Conservation (phyloP, 495 filamentous ascomycete species). For the Saxophila tyrrhenica region DNA sequence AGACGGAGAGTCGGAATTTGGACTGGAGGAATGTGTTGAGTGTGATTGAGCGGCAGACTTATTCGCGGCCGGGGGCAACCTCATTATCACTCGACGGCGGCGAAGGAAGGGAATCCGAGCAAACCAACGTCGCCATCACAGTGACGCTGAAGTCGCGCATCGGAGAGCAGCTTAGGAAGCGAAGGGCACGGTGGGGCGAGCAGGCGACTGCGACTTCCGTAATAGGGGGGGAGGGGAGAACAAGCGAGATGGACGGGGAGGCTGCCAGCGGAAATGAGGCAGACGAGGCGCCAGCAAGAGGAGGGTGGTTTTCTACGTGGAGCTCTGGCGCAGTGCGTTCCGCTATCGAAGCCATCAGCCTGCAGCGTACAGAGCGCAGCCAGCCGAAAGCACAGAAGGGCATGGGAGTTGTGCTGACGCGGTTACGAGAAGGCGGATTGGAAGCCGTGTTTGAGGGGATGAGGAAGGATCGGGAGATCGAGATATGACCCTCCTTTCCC, state of each 20-base stretch:
- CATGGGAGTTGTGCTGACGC: constrained; percentile 87
- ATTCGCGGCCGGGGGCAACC: constrained; percentile 38
- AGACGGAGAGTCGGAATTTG: constrained; percentile 33
- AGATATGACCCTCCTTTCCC: no score
- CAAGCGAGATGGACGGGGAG: no score
- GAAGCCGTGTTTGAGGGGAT: constrained; percentile 79
- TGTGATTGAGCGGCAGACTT: constrained; percentile 80
- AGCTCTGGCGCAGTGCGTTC: constrained; percentile 72
- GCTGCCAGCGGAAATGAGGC: no score
- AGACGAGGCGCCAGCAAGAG: constrained; percentile 42
- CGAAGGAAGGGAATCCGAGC: constrained; percentile 37
- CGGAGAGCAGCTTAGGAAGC: constrained; percentile 50
- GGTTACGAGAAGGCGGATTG: constrained; percentile 69
- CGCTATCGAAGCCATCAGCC: constrained; percentile 80
- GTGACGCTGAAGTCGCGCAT: constrained; percentile 78
- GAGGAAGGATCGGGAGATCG: constrained; percentile 51
- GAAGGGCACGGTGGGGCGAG: constrained; percentile 43
- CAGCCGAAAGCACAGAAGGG: constrained; percentile 83
- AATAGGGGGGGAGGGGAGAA: constrained; percentile 33
- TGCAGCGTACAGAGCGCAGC: constrained; percentile 71
- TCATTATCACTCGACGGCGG: not conserved
- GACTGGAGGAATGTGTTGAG: constrained; percentile 75
- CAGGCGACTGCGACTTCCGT: constrained; percentile 22
- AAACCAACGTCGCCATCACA: constrained; percentile 70
- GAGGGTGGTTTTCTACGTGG: constrained; percentile 58